Evolutionary conservation across 257 asterid genomes (phyloP).

Genomic region (Nicotiana paniculata): DNA sequence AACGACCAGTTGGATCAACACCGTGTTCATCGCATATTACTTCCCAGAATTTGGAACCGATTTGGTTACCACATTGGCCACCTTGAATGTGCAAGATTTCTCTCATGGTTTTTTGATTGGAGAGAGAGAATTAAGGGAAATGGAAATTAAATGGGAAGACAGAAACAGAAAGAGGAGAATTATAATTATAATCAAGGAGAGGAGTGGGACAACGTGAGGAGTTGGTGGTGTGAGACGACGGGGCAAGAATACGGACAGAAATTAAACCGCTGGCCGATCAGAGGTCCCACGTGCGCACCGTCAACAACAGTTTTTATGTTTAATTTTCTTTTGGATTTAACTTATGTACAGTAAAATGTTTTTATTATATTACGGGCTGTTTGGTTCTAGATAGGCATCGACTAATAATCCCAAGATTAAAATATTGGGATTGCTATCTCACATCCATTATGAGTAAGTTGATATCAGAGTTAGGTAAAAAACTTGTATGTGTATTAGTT

Average conservation of each 20-base stretch:
- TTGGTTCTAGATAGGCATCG: too few relatives aligned
- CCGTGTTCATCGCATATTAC: slow-evolving; percentile 6
- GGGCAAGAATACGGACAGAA: background rate
- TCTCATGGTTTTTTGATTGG: background rate
- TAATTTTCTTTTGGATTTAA: too few relatives aligned
- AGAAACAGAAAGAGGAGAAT: background rate
- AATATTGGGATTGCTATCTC: too few relatives aligned
- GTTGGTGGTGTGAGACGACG: background rate
- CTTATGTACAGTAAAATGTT: too few relatives aligned
- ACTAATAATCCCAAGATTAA: too few relatives aligned
- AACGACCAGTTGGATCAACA: slow-evolving; percentile 5
- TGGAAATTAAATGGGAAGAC: background rate
- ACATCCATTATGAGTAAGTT: too few relatives aligned
- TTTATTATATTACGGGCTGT: too few relatives aligned
- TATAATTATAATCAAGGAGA: background rate
- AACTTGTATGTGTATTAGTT: too few relatives aligned
- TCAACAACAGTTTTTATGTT: background rate
- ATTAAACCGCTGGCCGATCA: background rate
- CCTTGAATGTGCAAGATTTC: slow-evolving; percentile 15
- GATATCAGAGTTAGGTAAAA: too few relatives aligned
- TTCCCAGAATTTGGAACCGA: slow-evolving; percentile 14
- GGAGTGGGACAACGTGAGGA: background rate
- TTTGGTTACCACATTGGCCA: slow-evolving; percentile 13
- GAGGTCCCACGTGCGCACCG: background rate
- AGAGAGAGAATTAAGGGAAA: too few relatives aligned